Conservation (phyloP, 257 asterid genomes). For the Solanum bulbocastanum region DNA sequence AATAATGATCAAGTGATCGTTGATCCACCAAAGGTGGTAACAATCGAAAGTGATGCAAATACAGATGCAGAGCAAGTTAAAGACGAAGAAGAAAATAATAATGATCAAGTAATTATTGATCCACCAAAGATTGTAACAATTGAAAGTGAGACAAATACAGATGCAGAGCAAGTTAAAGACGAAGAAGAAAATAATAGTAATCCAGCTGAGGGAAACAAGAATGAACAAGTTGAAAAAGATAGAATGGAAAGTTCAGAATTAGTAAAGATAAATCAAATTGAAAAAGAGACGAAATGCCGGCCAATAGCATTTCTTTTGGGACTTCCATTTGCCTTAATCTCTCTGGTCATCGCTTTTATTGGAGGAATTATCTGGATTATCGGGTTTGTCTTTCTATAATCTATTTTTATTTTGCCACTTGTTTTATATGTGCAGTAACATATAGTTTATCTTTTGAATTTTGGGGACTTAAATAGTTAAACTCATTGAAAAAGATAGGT, state of each 20-base stretch:
- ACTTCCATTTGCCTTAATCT: constrained; percentile 66
- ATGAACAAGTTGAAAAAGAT: neutral
- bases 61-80: neutral
- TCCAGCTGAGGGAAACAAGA: neutral
- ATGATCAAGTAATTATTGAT: neutral
- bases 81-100: neutral
- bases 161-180: neutral
- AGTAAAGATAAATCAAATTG: neutral
- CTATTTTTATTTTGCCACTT: neutral
- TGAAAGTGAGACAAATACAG: neutral
- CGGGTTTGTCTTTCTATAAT: constrained; percentile 31
- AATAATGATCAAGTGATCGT: neutral
- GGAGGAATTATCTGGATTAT: constrained; percentile 68
- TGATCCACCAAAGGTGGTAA: neutral
- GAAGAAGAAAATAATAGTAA: neutral
- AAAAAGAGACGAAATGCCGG: constrained; percentile 14
- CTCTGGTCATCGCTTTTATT: constrained; percentile 53
- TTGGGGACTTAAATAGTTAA: neutral
- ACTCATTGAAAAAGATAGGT: neutral
- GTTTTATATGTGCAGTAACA: neutral
- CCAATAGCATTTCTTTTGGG: constrained; percentile 44
- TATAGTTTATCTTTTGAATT: neutral
- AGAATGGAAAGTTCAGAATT: neutral
- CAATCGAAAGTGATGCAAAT: neutral
- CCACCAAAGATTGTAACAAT: neutral